Base-by-base conservation (phyloP, 202 grass and related monocot genomes). In the Elaeis oleifera region DNA sequence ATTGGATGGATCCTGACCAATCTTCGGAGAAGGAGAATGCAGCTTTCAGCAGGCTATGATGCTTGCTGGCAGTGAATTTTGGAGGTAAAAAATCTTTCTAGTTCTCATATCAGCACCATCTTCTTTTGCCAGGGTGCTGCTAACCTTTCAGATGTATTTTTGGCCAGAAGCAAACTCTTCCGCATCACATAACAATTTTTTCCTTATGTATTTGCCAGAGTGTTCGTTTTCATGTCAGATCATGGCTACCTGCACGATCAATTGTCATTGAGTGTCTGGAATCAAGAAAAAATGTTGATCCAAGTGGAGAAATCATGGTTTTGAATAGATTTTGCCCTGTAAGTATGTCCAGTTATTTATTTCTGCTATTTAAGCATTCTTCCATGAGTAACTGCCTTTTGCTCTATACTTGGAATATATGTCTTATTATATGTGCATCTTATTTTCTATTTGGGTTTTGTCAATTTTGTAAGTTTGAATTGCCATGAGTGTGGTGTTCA, bases 1-100 rank as follows among this genome's bases (percentile, higher is more conserved):
- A 97, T 51, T 92, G 94, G 94, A 89, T 81, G 18, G 94, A 99
- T 69, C 85, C 82, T 60, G 88, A 92, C 49, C 94, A 99, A 63
- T 99, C 88, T 53, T 63, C 82, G 63, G 85, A 99, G 61, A 89
- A 89, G 39, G 85, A 99, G 68, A 90, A 89, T 80, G 77, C 72
- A 1, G 84, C 87, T 49, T 99, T 85, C 80, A 92, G 53, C 53
- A 89, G 59, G 88, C 88, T 62, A 84, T 92, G 80, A 39, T 65
- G 51, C 82, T 92, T 21, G 79, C 80, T 58, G 88, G 82, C 71
- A 62, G 63, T 86, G 85, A 99, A 79, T 92, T 86, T 79, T 92
- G 62, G 85, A 82, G 94, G 88, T 92, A 39, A 23, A 6, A 60
- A 18, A 50, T 31, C 5, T 51, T 3, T 58, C 55, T 20, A 50